phyloP scores from a whole-genome alignment of 371 early-diverging fungal genomes.

The Apophysomyces variabilis region DNA sequence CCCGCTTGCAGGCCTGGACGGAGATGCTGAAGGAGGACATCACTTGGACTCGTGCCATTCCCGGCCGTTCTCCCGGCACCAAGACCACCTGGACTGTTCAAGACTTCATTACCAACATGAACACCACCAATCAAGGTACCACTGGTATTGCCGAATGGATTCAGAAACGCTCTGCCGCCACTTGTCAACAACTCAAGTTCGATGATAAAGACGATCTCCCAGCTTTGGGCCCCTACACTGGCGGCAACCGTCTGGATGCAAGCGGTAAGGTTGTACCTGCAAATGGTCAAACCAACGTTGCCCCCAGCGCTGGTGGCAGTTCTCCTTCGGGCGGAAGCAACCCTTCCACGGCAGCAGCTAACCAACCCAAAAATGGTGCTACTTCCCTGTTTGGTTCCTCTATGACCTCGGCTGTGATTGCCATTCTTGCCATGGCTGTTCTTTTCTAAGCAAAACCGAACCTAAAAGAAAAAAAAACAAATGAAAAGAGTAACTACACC shows the following conservation, averaged over 20 bases:
- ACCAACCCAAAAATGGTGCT: neutral
- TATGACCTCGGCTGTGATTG: neutral
- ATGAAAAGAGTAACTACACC: too few relatives aligned
- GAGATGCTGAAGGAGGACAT: conserved; percentile 58
- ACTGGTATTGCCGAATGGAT: conserved; percentile 40
- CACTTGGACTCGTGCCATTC: conserved; percentile 52
- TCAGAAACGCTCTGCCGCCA: conserved; percentile 32
- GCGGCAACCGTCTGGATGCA: conserved; percentile 36
- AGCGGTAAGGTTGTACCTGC: conserved; percentile 31
- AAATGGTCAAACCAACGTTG: conserved; percentile 17
- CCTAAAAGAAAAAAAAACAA: too few relatives aligned
- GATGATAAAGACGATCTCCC: conserved; percentile 45
- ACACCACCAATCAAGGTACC: conserved; percentile 25
- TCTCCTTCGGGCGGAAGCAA: conserved; percentile 1
- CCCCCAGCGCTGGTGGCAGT: conserved; percentile 12
- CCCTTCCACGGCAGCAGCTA: neutral
- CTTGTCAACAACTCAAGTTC: conserved; percentile 39
- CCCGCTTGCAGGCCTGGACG: conserved; percentile 56
- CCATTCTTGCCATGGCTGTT: neutral
- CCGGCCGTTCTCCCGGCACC: conserved; percentile 54
- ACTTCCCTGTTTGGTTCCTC: neutral
- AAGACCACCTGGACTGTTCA: conserved; percentile 40
- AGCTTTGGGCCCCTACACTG: conserved; percentile 39
- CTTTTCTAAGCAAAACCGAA: neutral
- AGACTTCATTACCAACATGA: conserved; percentile 47